Percentiles rank a stretch among this genome's conserved stretches.
Evolutionary conservation across 768 basidiomycete species (phyloP).

Genomic region (Lactarius evosmus): DNA sequence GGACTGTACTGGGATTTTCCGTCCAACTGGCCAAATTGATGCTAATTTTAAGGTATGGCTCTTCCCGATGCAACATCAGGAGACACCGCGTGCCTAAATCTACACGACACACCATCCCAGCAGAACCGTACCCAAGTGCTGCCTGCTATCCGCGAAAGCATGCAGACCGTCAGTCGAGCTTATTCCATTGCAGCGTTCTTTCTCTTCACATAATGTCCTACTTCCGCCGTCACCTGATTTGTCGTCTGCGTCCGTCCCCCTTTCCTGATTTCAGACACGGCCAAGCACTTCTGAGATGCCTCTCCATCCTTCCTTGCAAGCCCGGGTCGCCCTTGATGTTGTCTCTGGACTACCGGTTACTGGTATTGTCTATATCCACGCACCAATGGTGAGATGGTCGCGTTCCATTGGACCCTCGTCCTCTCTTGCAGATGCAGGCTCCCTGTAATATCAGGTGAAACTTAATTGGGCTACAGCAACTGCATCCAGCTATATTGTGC

Average conservation of each 20-base stretch:
- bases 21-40: too few species aligned
- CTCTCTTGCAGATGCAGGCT: background rate
- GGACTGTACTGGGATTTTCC: too few species aligned
- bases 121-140: background rate
- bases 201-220: constrained; percentile 1
- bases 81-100: background rate
- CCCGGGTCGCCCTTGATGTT: background rate
- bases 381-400: background rate
- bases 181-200: background rate
- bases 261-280: background rate
- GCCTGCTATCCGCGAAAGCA: background rate
- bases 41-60: too few species aligned
- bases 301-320: constrained; percentile 4
- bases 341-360: background rate
- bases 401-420: constrained; percentile 12
- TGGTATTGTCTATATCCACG: background rate
- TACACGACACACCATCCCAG: background rate
- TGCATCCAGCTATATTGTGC: too few species aligned
- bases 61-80: too few species aligned
- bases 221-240: constrained; percentile 11
- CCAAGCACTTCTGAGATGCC: constrained; percentile 1
- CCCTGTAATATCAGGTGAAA: background rate
- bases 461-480: too few species aligned
- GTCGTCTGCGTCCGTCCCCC: background rate
- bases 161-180: background rate